Evolutionary conservation across 495 filamentous ascomycete genomes (phyloP), one percentile per base, ranked within the genome.

Genomic region (Durotheca rogersii): DNA sequence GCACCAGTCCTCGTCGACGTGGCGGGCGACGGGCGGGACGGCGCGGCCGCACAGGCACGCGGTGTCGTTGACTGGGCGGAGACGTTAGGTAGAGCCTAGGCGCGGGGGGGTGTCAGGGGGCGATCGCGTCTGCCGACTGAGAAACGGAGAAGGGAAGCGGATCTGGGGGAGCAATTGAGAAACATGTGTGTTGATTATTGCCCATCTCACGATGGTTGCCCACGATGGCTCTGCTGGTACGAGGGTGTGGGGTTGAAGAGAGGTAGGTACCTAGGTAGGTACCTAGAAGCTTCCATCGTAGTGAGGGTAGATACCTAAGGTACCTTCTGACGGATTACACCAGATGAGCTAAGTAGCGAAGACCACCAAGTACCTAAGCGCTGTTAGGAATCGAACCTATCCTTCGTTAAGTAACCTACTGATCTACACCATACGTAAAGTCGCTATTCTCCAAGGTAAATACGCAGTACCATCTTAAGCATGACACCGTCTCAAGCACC

Each of bases 41-140:
- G 32, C 2, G 11, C 23, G 0, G 31, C 51, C 38, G 32, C 56
- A 60, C 3, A 56, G 37, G 17, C 56, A 60, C 23, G 33, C 42
- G 4, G 51, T 51, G 9, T 41, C n/a, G 15, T 60, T 60, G 4
- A 47, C 40, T 6, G 51, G 4, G 3, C 34, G 4, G 55, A 11
- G 7, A 55, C 31, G 9, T n/a, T n/a, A n/a, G 39, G 30, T 7
- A 17, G 10, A 11, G 33, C 7, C 9, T n/a, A n/a, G n/a, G 23
- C 15, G 12, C 7, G 4, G 17, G 2, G 6, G 25, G 51, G 56
- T n/a, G 12, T 39, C 1, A 7, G 0, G 11, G 1, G 2, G 3
- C 56, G 56, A 2, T n/a, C n/a, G 3, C n/a, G 5, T 47, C 56
- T 11, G 44, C 1, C 0, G 51, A 47, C 14, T 60, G 51, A 25